Percentiles rank a stretch among this genome's conserved stretches.
Evolutionary conservation across 2,329 filamentous ascomycete species (phyloP).

Genomic region (Colletotrichum cordylinicola): DNA sequence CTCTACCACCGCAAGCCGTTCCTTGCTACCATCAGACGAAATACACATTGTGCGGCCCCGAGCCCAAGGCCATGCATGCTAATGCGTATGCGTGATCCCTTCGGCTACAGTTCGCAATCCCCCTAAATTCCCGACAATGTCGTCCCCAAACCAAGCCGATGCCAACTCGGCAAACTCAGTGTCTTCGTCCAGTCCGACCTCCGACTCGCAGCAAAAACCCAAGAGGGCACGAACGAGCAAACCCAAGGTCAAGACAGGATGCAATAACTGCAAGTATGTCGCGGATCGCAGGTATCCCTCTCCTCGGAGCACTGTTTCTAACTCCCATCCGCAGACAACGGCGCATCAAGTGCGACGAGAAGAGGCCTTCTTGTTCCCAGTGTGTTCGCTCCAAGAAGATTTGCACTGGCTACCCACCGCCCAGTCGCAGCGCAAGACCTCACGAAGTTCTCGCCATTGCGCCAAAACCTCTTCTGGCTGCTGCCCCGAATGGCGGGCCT

Average conservation of each 20-base stretch:
- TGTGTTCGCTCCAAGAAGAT: slow-evolving; percentile 63
- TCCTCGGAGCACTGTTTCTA: slow-evolving; percentile 16
- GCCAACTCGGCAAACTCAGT: slow-evolving; percentile 3
- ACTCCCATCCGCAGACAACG: slow-evolving; percentile 50
- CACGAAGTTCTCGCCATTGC: slow-evolving; percentile 56
- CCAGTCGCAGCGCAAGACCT: slow-evolving; percentile 51
- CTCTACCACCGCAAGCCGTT: neutral
- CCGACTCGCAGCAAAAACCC: slow-evolving; percentile 29
- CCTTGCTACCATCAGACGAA: neutral
- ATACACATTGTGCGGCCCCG: neutral
- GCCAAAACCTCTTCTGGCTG: slow-evolving; percentile 45
- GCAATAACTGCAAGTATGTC: slow-evolving; percentile 72
- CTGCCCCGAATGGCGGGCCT: slow-evolving; percentile 19
- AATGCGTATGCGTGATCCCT: neutral
- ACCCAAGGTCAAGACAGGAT: slow-evolving; percentile 71
- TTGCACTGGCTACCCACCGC: slow-evolving; percentile 69
- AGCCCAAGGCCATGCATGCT: slow-evolving; percentile 9
- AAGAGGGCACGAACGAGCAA: slow-evolving; percentile 59
- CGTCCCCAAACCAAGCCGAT: neutral
- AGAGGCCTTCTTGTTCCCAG: slow-evolving; percentile 63
- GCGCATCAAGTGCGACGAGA: slow-evolving; percentile 72
- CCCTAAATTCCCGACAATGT: neutral
- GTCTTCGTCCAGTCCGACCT: slow-evolving; percentile 6
- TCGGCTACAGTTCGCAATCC: neutral
- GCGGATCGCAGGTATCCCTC: neutral